Evolutionary conservation across 768 basidiomycete genomes (phyloP).

Genomic region (Leucocoprinus leucothites): DNA sequence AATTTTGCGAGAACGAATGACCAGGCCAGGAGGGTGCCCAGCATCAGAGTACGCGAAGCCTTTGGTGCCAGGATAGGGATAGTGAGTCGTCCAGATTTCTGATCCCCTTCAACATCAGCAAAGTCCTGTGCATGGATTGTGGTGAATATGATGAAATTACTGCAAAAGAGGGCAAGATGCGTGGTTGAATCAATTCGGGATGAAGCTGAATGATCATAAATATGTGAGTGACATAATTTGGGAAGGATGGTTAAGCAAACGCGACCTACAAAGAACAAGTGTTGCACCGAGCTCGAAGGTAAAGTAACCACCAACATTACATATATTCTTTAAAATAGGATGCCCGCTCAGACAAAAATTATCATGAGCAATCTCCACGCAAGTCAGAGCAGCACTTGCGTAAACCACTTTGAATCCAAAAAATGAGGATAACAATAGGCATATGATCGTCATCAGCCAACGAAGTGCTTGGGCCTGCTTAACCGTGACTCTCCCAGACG

Average conservation of each 20-base stretch:
- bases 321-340: conserved; percentile 27
- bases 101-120: conserved; percentile 42
- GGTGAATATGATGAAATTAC: conserved; percentile 32
- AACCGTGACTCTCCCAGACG: conserved; percentile 28
- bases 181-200: conserved; percentile 10
- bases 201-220: not conserved
- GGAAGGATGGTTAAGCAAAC: not conserved
- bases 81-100: conserved; percentile 33
- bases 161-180: conserved; percentile 15
- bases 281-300: conserved; percentile 33
- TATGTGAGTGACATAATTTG: too few species aligned
- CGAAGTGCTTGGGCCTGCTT: conserved; percentile 22
- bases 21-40: conserved; percentile 17
- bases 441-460: conserved; percentile 27
- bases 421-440: conserved; percentile 20
- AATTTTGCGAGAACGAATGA: conserved; percentile 12
- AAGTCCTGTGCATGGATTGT: conserved; percentile 48
- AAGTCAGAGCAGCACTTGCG: conserved; percentile 20
- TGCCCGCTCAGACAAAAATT: conserved; percentile 23
- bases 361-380: conserved; percentile 25
- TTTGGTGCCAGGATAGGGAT: conserved; percentile 43
- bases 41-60: conserved; percentile 24
- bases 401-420: conserved; percentile 16
- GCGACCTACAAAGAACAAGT: conserved; percentile 13
- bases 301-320: conserved; percentile 28